phyloP scores from a whole-genome alignment of 371 early-diverging fungal genomes.

The Mucor mucedo region DNA sequence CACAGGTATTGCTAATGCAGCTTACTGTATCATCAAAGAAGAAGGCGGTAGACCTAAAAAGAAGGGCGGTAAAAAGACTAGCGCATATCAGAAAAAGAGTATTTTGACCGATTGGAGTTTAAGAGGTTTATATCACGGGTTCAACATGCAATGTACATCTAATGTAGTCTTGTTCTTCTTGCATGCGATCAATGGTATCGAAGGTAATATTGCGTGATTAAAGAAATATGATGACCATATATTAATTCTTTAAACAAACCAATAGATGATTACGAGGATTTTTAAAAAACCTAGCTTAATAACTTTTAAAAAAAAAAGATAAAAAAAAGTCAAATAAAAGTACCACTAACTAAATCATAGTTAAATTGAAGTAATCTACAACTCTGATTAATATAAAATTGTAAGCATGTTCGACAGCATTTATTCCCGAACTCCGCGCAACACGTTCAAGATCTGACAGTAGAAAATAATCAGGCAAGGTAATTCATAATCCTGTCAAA shows the following conservation, averaged over 20 bases:
- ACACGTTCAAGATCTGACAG: too few relatives aligned
- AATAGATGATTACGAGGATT: slow-evolving; percentile 31
- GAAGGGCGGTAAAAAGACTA: slow-evolving; percentile 19
- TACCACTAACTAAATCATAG: too few relatives aligned
- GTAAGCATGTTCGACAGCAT: too few relatives aligned
- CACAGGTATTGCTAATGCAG: slow-evolving; percentile 82
- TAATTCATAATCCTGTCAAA: too few relatives aligned
- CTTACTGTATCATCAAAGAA: slow-evolving; percentile 79
- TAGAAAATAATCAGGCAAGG: too few relatives aligned
- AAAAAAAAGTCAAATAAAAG: too few relatives aligned
- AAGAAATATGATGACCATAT: background rate
- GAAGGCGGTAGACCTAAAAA: slow-evolving; percentile 68
- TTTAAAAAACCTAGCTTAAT: slow-evolving; percentile 11
- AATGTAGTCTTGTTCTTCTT: slow-evolving; percentile 69
- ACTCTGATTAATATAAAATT: too few relatives aligned
- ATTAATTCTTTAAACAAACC: background rate
- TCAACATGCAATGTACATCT: slow-evolving; percentile 70
- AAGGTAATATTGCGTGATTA: slow-evolving; percentile 40
- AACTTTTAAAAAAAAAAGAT: too few relatives aligned
- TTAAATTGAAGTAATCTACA: too few relatives aligned
- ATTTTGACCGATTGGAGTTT: slow-evolving; percentile 61
- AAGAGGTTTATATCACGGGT: slow-evolving; percentile 80
- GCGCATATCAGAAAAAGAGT: slow-evolving; percentile 21
- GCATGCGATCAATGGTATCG: slow-evolving; percentile 59
- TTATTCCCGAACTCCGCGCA: too few relatives aligned